phyloP scores from a whole-genome alignment of 2,329 filamentous ascomycete genomes.

The Conoideocrella luteorostrata region DNA sequence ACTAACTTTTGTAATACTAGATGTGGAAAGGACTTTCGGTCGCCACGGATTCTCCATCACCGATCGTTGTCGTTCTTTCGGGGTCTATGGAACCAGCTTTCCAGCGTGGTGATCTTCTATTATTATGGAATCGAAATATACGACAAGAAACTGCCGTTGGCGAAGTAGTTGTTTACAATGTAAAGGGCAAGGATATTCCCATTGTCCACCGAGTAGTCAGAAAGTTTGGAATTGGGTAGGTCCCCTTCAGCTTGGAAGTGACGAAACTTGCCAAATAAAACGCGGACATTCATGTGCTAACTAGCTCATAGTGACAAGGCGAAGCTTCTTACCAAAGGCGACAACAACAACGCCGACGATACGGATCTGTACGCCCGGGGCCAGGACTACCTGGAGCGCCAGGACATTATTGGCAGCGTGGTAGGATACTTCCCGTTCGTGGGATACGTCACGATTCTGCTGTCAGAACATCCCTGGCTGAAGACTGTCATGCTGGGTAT shows the following conservation, averaged over 20 bases:
- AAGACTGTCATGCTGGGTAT: slow-evolving; percentile 92
- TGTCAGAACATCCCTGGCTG: slow-evolving; percentile 93
- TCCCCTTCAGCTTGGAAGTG: slow-evolving; percentile 3
- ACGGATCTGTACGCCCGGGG: slow-evolving; percentile 78
- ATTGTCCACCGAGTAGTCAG: slow-evolving; percentile 92
- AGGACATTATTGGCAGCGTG: slow-evolving; percentile 91
- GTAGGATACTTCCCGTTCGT: slow-evolving; percentile 89
- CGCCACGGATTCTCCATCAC: slow-evolving; percentile 65
- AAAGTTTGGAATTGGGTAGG: slow-evolving; percentile 56
- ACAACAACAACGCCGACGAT: slow-evolving; percentile 93
- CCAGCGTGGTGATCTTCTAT: slow-evolving; percentile 68
- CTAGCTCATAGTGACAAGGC: slow-evolving; percentile 39
- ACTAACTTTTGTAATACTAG: slow-evolving; percentile 27
- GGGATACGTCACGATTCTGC: slow-evolving; percentile 91
- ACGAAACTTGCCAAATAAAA: too few species aligned
- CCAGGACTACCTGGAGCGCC: slow-evolving; percentile 79
- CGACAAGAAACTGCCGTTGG: slow-evolving; percentile 49
- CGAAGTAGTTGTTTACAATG: slow-evolving; percentile 65
- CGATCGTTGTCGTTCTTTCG: slow-evolving; percentile 77
- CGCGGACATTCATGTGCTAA: slow-evolving; percentile 6
- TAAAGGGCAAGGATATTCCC: slow-evolving; percentile 89
- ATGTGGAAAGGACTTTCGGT: slow-evolving; percentile 88
- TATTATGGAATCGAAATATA: slow-evolving; percentile 69
- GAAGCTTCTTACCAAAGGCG: slow-evolving; percentile 90
- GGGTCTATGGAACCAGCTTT: slow-evolving; percentile 83